A percentile compares a stretch with the other conserved stretches of the same genome.
Conservation (phyloP, 768 basidiomycete genomes). For the Trametes sanguinea region DNA sequence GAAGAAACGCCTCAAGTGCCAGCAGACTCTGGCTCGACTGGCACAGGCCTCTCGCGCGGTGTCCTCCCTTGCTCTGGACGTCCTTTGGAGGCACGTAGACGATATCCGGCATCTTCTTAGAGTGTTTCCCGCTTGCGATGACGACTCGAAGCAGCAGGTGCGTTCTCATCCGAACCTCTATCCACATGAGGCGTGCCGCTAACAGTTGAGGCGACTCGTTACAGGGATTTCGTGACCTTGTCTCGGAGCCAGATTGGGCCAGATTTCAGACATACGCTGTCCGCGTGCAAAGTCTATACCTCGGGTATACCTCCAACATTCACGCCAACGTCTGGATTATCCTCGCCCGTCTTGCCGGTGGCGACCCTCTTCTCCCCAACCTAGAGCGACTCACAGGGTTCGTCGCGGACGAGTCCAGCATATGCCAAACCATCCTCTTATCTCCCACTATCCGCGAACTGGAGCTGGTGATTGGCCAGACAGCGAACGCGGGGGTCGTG, state of each 20-base stretch:
- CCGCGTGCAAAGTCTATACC: constrained; percentile 2
- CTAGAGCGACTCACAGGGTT: neutral
- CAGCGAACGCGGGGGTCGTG: neutral
- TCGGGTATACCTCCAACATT: neutral
- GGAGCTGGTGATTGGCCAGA: neutral
- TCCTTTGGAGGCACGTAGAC: neutral
- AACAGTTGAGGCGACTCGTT: too few species aligned
- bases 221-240: neutral
- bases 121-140: neutral
- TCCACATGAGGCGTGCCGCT: too few species aligned
- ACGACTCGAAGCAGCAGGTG: neutral
- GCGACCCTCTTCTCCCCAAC: neutral
- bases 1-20: neutral
- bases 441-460: neutral
- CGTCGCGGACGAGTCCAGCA: neutral
- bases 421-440: constrained; percentile 1
- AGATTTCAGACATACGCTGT: neutral
- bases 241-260: neutral
- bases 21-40: neutral
- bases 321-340: neutral
- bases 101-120: neutral
- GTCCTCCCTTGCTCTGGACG: neutral
- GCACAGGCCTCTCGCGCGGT: neutral
- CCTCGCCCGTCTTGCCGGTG: neutral
- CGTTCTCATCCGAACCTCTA: too few species aligned